Percentiles rank a stretch among this genome's conserved stretches.
Evolutionary conservation across 108 stramenopile species (phyloP).

Genomic region (Fistulifera pelliculosa): DNA sequence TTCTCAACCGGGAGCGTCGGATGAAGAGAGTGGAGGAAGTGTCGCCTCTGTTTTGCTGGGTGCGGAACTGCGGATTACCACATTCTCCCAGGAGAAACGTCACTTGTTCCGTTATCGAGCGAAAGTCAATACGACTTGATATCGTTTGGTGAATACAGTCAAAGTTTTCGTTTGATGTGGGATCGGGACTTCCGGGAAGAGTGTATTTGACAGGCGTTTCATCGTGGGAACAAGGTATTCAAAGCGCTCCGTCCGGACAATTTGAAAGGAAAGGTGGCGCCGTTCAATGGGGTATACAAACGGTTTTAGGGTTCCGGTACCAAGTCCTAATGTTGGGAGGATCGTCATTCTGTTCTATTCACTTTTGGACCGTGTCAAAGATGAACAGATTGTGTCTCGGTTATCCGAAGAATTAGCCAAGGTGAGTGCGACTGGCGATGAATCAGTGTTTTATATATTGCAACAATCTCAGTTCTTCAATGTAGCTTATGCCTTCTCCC

Average conservation of each 20-base stretch:
- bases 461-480: not conserved
- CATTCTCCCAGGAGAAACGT: constrained; percentile 21
- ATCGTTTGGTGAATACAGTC: constrained; percentile 79
- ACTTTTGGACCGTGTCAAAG: constrained; percentile 56
- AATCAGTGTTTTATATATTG: not conserved
- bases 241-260: constrained; percentile 68
- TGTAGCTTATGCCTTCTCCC: constrained; percentile 63
- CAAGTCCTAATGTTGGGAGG: constrained; percentile 72
- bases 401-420: constrained; percentile 64
- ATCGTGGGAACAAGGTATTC: constrained; percentile 79
- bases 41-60: constrained; percentile 71
- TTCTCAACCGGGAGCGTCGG: not conserved
- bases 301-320: constrained; percentile 78
- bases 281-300: constrained; percentile 75
- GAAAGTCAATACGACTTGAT: constrained; percentile 63
- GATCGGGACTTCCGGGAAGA: constrained; percentile 73
- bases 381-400: constrained; percentile 63
- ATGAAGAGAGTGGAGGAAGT: constrained; percentile 13
- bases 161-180: constrained; percentile 81
- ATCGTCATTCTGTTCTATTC: constrained; percentile 76
- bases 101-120: constrained; percentile 20
- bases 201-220: constrained; percentile 72
- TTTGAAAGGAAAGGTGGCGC: constrained; percentile 82
- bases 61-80: constrained; percentile 49
- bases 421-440: constrained; percentile 18